Evolutionary conservation across 768 basidiomycete species (phyloP).

Genomic region (Termitomyces bulborhizus): DNA sequence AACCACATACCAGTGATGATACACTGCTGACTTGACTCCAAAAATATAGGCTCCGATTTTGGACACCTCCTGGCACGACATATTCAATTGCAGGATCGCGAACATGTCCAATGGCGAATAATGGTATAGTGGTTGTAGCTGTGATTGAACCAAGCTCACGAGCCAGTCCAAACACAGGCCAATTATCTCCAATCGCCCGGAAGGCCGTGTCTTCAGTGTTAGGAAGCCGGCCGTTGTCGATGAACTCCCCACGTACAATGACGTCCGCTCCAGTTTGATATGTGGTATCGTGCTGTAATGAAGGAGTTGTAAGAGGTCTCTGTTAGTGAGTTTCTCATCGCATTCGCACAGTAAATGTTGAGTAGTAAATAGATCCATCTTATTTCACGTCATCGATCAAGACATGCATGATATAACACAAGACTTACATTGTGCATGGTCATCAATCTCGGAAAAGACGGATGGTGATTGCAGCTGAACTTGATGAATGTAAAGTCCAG

Average conservation of each 20-base stretch:
- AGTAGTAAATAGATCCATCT: constrained; percentile 67
- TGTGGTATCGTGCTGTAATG: constrained; percentile 34
- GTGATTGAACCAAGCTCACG: constrained; percentile 29
- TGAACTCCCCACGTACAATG: constrained; percentile 52
- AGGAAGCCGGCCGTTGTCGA: constrained; percentile 45
- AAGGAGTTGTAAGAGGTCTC: neutral
- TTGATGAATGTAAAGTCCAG: constrained; percentile 45
- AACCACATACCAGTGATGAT: constrained; percentile 24
- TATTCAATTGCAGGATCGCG: constrained; percentile 47
- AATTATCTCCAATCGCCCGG: no score
- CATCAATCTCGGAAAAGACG: constrained; percentile 43
- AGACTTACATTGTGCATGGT: constrained; percentile 48
- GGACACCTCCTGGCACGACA: constrained; percentile 32
- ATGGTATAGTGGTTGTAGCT: constrained; percentile 21
- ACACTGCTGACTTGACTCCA: constrained; percentile 34
- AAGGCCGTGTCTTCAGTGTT: constrained; percentile 26
- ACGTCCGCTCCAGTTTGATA: constrained; percentile 54
- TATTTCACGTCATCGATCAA: neutral
- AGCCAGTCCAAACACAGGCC: no score
- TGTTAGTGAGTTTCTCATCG: neutral
- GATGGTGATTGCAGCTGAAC: constrained; percentile 42
- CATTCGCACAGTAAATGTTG: constrained; percentile 40
- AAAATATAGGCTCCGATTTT: constrained; percentile 37
- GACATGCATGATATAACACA: neutral
- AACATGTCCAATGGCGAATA: constrained; percentile 42